phyloP scores from a whole-genome alignment of 768 basidiomycete genomes.

The Phlebiopsis flavidoalba region DNA sequence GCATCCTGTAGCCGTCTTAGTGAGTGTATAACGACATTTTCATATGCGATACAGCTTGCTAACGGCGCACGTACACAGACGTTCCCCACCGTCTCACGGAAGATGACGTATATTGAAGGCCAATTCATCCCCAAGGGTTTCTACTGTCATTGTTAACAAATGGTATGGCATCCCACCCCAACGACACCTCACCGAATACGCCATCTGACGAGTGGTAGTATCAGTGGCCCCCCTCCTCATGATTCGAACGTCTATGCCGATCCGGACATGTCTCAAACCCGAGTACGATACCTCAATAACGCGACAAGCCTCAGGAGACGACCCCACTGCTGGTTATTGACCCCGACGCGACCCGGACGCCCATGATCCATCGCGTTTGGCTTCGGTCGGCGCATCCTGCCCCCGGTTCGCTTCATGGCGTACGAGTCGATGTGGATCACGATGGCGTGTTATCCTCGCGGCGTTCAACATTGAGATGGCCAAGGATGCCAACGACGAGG shows the following conservation, averaged over 20 bases:
- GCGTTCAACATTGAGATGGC: conserved; percentile 6
- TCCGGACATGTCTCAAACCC: conserved; percentile 36
- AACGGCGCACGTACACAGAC: neutral
- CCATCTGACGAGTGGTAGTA: conserved; percentile 40
- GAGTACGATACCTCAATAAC: conserved; percentile 35
- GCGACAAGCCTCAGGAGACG: conserved; percentile 10
- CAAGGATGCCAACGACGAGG: neutral
- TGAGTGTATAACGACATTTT: neutral
- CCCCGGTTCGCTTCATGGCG: conserved; percentile 1
- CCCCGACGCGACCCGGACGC: conserved; percentile 6
- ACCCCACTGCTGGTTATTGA: too few species aligned
- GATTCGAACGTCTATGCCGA: conserved; percentile 35
- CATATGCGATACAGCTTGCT: too few species aligned
- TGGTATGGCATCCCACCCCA: conserved; percentile 6
- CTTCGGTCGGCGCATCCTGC: conserved; percentile 1
- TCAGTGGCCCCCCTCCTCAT: conserved; percentile 37
- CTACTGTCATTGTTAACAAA: conserved; percentile 14
- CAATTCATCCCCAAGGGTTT: conserved; percentile 23
- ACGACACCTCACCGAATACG: too few species aligned
- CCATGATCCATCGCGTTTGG: neutral
- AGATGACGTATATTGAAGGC: conserved; percentile 24
- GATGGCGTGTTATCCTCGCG: conserved; percentile 11
- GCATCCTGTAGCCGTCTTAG: conserved; percentile 10
- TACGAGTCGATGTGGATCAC: conserved; percentile 2
- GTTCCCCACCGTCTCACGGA: neutral